These are phyloP conservation scores for Lathyrus sativus DNA, from an alignment of 306 rosid species.

Conservation along the genomic window DNA sequence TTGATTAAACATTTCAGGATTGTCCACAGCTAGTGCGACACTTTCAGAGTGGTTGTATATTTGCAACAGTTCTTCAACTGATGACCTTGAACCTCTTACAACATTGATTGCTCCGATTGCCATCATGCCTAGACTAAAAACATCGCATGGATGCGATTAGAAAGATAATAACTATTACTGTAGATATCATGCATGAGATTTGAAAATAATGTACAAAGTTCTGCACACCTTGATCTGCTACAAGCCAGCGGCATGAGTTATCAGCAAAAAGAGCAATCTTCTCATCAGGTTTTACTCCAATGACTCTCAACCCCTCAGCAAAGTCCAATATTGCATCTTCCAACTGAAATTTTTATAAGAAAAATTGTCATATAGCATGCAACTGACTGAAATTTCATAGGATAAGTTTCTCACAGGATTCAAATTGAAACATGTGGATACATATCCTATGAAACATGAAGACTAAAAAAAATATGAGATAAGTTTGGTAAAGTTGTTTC, in stretches of 20 bases:
- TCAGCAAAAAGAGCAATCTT: constrained; percentile 91
- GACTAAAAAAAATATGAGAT: not conserved
- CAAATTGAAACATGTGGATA: constrained; percentile 15
- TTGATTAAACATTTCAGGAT: constrained; percentile 74
- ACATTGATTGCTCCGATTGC: constrained; percentile 91
- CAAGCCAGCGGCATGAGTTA: constrained; percentile 92
- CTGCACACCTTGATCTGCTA: constrained; percentile 85
- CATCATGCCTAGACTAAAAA: constrained; percentile 78
- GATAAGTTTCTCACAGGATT: constrained; percentile 6
- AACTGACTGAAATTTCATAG: constrained; percentile 9
- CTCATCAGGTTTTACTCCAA: constrained; percentile 77
- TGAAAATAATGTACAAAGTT: constrained; percentile 10
- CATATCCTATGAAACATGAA: not conserved
- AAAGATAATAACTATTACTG: not conserved
- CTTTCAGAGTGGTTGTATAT: constrained; percentile 92
- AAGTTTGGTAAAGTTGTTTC: too few species aligned
- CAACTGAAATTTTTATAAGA: constrained; percentile 57
- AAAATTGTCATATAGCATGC: constrained; percentile 14
- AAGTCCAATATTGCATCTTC: constrained; percentile 78
- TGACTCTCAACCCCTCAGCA: constrained; percentile 85
- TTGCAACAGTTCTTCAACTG: constrained; percentile 74
- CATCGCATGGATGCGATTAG: constrained; percentile 36
- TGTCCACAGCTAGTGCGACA: constrained; percentile 85
- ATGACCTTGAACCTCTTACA: constrained; percentile 94
- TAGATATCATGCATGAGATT: not conserved